Conservation (phyloP, 306 rosid genomes). For the Pyrus communis region DNA sequence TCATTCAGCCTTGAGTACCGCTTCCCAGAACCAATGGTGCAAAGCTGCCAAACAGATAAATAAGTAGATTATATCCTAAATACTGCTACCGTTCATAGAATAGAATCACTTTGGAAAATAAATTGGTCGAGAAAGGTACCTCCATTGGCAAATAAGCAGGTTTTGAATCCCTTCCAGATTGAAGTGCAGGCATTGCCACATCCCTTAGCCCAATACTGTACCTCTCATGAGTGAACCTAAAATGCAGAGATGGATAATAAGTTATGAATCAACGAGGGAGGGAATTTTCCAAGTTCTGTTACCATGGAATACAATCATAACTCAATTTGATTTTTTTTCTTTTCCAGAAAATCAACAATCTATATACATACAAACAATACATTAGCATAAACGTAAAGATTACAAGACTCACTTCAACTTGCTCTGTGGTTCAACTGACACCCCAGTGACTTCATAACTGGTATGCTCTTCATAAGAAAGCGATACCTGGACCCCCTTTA, state of each 20-base stretch:
- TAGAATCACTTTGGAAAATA: neutral
- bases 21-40: conserved; percentile 49
- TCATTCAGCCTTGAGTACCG: conserved; percentile 56
- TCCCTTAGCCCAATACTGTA: conserved; percentile 14
- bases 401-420: conserved; percentile 37
- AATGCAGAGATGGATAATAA: neutral
- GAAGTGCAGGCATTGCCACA: conserved; percentile 51
- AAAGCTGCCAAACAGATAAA: conserved; percentile 27
- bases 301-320: neutral
- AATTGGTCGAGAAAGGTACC: conserved; percentile 25
- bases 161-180: conserved; percentile 50
- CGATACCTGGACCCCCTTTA: conserved; percentile 43
- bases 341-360: neutral
- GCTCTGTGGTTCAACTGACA: conserved; percentile 35
- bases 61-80: neutral
- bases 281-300: neutral
- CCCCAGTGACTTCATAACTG: conserved; percentile 32
- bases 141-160: conserved; percentile 70
- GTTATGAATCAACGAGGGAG: neutral
- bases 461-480: conserved; percentile 1
- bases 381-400: neutral
- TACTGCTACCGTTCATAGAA: neutral
- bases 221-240: conserved; percentile 54
- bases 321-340: neutral
- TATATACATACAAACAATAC: neutral